Conservation (phyloP, 345 rosid species). For the Trapa incisa region DNA sequence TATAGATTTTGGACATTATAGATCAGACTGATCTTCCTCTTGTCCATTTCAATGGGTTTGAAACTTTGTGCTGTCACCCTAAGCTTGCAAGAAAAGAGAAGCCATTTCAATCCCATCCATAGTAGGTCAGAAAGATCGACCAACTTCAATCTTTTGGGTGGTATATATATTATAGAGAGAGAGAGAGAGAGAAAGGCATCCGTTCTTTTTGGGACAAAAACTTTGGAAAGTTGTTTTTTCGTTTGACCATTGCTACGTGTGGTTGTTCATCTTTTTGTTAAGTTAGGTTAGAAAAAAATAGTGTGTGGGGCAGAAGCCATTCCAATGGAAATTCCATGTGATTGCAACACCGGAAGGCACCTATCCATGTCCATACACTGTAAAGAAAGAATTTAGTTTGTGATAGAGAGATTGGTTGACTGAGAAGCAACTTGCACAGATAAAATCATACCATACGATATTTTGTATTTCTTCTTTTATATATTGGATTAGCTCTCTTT, state of each 20-base stretch:
- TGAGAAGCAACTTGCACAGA: neutral
- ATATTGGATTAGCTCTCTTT: too few relatives aligned
- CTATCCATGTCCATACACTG: neutral
- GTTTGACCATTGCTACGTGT: neutral
- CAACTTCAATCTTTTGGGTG: neutral
- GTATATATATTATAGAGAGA: neutral
- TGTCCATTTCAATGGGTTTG: neutral
- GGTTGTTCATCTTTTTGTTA: slow-evolving; percentile 4
- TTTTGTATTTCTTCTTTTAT: neutral
- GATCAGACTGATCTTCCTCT: neutral
- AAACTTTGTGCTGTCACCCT: neutral
- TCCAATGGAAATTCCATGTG: neutral
- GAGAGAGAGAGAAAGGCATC: too few relatives aligned
- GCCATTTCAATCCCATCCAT: neutral
- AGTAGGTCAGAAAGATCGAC: neutral
- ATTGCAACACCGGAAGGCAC: neutral
- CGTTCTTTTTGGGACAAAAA: too few relatives aligned
- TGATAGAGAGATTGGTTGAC: neutral
- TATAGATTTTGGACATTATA: neutral
- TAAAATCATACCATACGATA: neutral
- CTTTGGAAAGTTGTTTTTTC: neutral
- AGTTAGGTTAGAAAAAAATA: neutral
- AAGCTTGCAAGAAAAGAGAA: neutral
- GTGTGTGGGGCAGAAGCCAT: too few relatives aligned
- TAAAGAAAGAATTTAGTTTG: neutral